Evolutionary conservation across 768 basidiomycete genomes (phyloP).

Genomic region (Tulasnella sp.): DNA sequence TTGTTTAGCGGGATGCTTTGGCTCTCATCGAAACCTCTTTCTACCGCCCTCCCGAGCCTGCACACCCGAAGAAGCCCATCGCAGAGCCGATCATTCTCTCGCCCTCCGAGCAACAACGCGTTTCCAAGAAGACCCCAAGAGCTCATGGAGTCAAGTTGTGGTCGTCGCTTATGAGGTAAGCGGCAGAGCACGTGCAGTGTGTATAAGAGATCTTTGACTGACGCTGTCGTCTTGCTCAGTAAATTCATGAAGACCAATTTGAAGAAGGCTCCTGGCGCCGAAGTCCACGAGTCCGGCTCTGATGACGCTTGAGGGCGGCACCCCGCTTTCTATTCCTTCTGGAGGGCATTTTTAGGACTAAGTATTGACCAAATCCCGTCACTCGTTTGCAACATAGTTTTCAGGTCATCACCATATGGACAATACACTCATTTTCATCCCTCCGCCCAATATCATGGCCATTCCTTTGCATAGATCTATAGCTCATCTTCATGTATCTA

Average conservation of each 20-base stretch:
- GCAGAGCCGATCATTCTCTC: not conserved
- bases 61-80: slow-evolving; percentile 3
- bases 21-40: slow-evolving; percentile 4
- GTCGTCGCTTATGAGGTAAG: slow-evolving; percentile 7
- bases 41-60: not conserved
- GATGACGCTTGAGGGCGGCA: too few relatives aligned
- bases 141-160: slow-evolving; percentile 5
- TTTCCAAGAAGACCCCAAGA: slow-evolving; percentile 3
- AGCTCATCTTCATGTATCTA: too few relatives aligned
- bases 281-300: too few relatives aligned
- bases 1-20: not conserved
- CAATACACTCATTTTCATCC: too few relatives aligned
- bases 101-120: slow-evolving; percentile 1
- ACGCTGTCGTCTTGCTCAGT: not conserved
- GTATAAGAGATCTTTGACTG: not conserved
- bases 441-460: too few relatives aligned
- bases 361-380: too few relatives aligned
- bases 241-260: slow-evolving; percentile 12
- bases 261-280: not conserved
- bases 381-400: too few relatives aligned
- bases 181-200: not conserved
- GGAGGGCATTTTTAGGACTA: too few relatives aligned
- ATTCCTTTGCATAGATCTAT: too few relatives aligned
- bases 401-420: too few relatives aligned
- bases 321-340: too few relatives aligned